phyloP scores from a whole-genome alignment of 2,329 filamentous ascomycete species.

The Aschersonia sp. region DNA sequence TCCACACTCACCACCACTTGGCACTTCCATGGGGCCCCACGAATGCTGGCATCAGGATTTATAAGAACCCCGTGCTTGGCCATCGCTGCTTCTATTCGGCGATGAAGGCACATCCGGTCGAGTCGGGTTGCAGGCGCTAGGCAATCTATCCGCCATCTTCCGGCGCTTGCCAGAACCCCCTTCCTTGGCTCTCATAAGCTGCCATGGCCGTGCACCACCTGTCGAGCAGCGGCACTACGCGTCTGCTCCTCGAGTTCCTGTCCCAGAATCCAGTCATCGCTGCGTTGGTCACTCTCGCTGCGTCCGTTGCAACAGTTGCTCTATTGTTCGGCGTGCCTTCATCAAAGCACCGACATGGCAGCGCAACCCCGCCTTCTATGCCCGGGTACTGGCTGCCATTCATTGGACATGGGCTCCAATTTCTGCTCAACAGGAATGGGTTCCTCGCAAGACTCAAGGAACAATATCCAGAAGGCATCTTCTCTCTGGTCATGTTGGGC shows the following conservation, averaged over 20 bases:
- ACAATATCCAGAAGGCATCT: slow-evolving; percentile 18
- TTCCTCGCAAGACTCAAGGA: slow-evolving; percentile 17
- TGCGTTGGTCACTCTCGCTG: background rate
- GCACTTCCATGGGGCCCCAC: too few species aligned
- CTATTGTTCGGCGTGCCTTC: slow-evolving; percentile 22
- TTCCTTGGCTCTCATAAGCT: background rate
- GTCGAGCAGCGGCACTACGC: background rate
- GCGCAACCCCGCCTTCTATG: slow-evolving; percentile 8
- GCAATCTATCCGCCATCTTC: too few species aligned
- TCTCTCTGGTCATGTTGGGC: slow-evolving; percentile 18
- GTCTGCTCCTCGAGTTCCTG: background rate
- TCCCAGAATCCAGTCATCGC: background rate
- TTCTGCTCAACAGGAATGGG: slow-evolving; percentile 12
- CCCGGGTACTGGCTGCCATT: slow-evolving; percentile 21
- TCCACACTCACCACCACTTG: too few species aligned
- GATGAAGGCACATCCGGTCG: too few species aligned
- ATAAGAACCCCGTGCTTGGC: too few species aligned
- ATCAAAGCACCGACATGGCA: slow-evolving; percentile 6
- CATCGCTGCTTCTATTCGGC: too few species aligned
- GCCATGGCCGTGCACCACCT: background rate
- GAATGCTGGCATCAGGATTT: too few species aligned
- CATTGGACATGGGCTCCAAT: slow-evolving; percentile 19
- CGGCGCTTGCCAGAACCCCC: too few species aligned
- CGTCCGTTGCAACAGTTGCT: slow-evolving; percentile 1
- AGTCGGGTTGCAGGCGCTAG: too few species aligned